A percentile compares a stretch with the other conserved stretches of the same genome.
Conservation (phyloP, 768 basidiomycete species). For the Melanogaster broomeanus region DNA sequence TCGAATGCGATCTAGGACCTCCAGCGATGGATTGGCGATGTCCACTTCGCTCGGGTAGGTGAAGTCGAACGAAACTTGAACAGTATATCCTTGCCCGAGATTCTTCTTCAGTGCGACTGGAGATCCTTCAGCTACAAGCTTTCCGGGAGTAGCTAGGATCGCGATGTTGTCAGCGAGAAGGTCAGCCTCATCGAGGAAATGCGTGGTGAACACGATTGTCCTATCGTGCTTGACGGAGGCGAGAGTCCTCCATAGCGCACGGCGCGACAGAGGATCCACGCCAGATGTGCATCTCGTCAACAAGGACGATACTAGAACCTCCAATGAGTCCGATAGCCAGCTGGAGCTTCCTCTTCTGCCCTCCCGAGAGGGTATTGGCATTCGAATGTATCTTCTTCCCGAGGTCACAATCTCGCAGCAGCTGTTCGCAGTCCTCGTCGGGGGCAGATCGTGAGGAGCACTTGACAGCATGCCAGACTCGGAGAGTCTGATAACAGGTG, state of each 20-base stretch:
- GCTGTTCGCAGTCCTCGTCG: conserved; percentile 56
- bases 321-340: conserved; percentile 80
- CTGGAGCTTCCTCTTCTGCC: conserved; percentile 83
- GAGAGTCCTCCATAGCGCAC: conserved; percentile 76
- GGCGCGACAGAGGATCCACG: conserved; percentile 77
- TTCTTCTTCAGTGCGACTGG: conserved; percentile 74
- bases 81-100: conserved; percentile 71
- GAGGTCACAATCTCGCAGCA: conserved; percentile 73
- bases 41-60: conserved; percentile 32
- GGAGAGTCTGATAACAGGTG: conserved; percentile 70
- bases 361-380: conserved; percentile 69
- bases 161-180: conserved; percentile 76
- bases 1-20: conserved; percentile 45
- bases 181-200: conserved; percentile 82
- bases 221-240: conserved; percentile 65
- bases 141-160: conserved; percentile 74
- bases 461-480: conserved; percentile 75
- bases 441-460: conserved; percentile 44
- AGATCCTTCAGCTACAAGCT: conserved; percentile 69
- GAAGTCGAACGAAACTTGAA: conserved; percentile 52
- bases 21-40: conserved; percentile 11
- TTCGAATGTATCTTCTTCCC: conserved; percentile 68
- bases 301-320: conserved; percentile 67
- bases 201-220: conserved; percentile 77
- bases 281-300: conserved; percentile 78